Percentiles rank a stretch among this genome's conserved stretches.
Conservation (phyloP, 2,329 filamentous ascomycete genomes). For the Coniella lustricola region DNA sequence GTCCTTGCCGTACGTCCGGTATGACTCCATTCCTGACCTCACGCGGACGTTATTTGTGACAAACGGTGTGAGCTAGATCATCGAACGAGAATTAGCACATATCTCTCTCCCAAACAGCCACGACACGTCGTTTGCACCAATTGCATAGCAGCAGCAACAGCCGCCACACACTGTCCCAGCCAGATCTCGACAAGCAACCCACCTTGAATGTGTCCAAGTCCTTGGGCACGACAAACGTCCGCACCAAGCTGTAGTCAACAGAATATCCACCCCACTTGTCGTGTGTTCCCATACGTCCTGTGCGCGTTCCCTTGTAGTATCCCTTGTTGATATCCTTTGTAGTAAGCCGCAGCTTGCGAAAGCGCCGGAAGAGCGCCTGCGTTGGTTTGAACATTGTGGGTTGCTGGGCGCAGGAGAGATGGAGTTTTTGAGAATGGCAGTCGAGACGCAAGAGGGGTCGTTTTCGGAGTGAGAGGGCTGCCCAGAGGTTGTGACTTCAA, state of each 20-base stretch:
- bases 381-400: constrained; percentile 58
- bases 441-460: background rate
- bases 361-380: constrained; percentile 56
- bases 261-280: constrained; percentile 77
- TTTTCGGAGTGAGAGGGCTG: background rate
- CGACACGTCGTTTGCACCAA: no score
- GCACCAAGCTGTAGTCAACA: constrained; percentile 80
- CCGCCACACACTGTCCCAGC: no score
- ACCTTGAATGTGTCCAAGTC: constrained; percentile 67
- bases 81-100: constrained; percentile 13
- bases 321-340: constrained; percentile 91
- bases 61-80: constrained; percentile 67
- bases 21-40: constrained; percentile 23
- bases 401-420: background rate
- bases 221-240: constrained; percentile 78
- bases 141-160: no score
- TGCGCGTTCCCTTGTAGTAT: constrained; percentile 94
- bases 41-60: constrained; percentile 55
- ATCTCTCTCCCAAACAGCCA: background rate
- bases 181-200: constrained; percentile 22
- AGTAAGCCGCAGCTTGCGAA: constrained; percentile 73
- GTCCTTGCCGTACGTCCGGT: constrained; percentile 23
- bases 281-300: constrained; percentile 79
- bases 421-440: background rate
- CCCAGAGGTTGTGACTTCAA: no score